These are phyloP conservation scores for Mycena amicta DNA, from an alignment of 768 basidiomycete genomes.

Conservation along the genomic window DNA sequence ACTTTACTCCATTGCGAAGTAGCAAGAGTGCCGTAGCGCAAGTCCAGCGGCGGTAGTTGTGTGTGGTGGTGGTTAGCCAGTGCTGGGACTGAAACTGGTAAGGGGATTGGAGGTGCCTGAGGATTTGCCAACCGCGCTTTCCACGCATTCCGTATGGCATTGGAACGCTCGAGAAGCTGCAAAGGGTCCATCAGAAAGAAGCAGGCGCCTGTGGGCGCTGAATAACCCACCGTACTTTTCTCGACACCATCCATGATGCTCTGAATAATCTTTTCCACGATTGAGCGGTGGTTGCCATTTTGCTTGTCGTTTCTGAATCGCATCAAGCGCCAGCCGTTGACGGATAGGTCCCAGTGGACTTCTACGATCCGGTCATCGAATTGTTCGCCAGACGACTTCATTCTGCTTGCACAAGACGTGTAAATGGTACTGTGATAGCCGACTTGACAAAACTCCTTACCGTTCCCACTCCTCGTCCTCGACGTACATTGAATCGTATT, in stretches of 20 bases:
- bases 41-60: slow-evolving; percentile 32
- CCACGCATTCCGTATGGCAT: slow-evolving; percentile 71
- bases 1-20: slow-evolving; percentile 74
- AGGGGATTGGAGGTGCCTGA: slow-evolving; percentile 28
- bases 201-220: slow-evolving; percentile 8
- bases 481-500: slow-evolving; percentile 83
- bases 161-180: slow-evolving; percentile 70
- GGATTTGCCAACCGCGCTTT: slow-evolving; percentile 60
- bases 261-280: slow-evolving; percentile 86
- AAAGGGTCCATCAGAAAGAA: slow-evolving; percentile 19
- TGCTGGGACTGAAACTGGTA: slow-evolving; percentile 25
- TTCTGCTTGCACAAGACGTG: slow-evolving; percentile 43
- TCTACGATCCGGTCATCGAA: slow-evolving; percentile 93
- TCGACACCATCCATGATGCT: slow-evolving; percentile 96
- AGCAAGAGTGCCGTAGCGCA: slow-evolving; percentile 69
- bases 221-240: slow-evolving; percentile 69
- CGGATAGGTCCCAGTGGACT: slow-evolving; percentile 81
- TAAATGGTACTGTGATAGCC: slow-evolving; percentile 8
- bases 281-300: slow-evolving; percentile 82
- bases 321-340: slow-evolving; percentile 83
- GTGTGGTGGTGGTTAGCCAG: slow-evolving; percentile 22
- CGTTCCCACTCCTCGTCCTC: slow-evolving; percentile 91
- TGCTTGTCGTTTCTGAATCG: slow-evolving; percentile 94
- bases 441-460: slow-evolving; percentile 49
- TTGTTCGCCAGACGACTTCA: slow-evolving; percentile 85